These are phyloP conservation scores for Phytophthora boehmeriae DNA, from an alignment of 352 stramenopile genomes.

Conservation along the genomic window DNA sequence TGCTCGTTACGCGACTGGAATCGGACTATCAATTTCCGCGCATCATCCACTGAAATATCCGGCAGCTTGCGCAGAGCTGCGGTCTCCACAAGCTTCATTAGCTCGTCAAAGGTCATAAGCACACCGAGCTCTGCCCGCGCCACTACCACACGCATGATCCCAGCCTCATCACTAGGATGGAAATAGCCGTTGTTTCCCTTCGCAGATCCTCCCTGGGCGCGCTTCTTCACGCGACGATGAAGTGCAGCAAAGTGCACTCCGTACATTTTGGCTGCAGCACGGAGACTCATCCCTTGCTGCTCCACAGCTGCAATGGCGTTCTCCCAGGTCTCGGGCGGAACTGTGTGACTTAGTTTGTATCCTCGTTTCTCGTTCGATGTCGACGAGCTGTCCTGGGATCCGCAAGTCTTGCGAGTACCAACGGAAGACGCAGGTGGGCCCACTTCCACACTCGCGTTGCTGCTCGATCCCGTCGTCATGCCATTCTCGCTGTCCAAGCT, in stretches of 20 bases:
- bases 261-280: constrained; percentile 41
- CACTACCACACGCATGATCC: constrained; percentile 51
- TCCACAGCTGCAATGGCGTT: constrained; percentile 54
- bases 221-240: constrained; percentile 51
- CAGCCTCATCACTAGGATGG: constrained; percentile 49
- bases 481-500: constrained; percentile 29
- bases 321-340: constrained; percentile 50
- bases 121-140: constrained; percentile 54
- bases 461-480: constrained; percentile 23
- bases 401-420: background rate
- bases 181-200: constrained; percentile 34
- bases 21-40: constrained; percentile 38
- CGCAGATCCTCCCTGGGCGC: constrained; percentile 22
- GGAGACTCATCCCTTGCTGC: constrained; percentile 54
- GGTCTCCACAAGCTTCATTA: constrained; percentile 56
- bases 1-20: constrained; percentile 51
- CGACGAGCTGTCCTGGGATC: background rate
- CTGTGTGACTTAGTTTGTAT: constrained; percentile 53
- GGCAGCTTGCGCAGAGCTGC: constrained; percentile 52
- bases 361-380: constrained; percentile 28
- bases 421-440: background rate
- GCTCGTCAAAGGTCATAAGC: constrained; percentile 61
- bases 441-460: constrained; percentile 16
- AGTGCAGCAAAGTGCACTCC: constrained; percentile 56
- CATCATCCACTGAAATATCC: constrained; percentile 54